These are phyloP conservation scores for Stereum hirsutum DNA, from an alignment of 1,284 basidiomycete species.

Conservation along the genomic window DNA sequence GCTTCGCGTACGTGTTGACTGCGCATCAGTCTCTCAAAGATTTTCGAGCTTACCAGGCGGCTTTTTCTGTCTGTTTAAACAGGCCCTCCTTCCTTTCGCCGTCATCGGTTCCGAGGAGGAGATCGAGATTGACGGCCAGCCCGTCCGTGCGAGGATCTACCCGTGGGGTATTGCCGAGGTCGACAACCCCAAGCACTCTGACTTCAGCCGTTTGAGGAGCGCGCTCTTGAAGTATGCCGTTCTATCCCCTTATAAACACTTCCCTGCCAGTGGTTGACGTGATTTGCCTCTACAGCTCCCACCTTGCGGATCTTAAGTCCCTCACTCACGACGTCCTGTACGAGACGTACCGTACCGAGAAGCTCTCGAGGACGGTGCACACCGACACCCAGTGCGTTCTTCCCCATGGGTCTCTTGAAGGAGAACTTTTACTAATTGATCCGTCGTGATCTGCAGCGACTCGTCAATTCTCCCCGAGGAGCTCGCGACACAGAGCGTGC, in stretches of 20 bases:
- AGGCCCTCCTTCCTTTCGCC: constrained; percentile 92
- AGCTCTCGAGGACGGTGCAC: constrained; percentile 88
- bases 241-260: neutral
- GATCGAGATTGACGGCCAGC: constrained; percentile 87
- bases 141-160: constrained; percentile 88
- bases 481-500: constrained; percentile 91
- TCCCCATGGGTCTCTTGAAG: neutral
- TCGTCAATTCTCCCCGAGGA: constrained; percentile 92
- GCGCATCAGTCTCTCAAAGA: constrained; percentile 1
- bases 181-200: constrained; percentile 97
- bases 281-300: constrained; percentile 61
- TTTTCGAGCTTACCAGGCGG: neutral
- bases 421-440: constrained; percentile 1
- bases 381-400: constrained; percentile 66
- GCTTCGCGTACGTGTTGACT: constrained; percentile 52
- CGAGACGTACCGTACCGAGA: constrained; percentile 98
- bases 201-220: constrained; percentile 88
- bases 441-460: constrained; percentile 41
- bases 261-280: too few relatives aligned
- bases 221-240: constrained; percentile 75
- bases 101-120: constrained; percentile 98
- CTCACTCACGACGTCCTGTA: constrained; percentile 93
- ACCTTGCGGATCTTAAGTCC: constrained; percentile 89
- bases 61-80: neutral
- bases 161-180: constrained; percentile 99